Base-by-base conservation (phyloP, 208 protist species). In the Trypanosoma vivax region DNA sequence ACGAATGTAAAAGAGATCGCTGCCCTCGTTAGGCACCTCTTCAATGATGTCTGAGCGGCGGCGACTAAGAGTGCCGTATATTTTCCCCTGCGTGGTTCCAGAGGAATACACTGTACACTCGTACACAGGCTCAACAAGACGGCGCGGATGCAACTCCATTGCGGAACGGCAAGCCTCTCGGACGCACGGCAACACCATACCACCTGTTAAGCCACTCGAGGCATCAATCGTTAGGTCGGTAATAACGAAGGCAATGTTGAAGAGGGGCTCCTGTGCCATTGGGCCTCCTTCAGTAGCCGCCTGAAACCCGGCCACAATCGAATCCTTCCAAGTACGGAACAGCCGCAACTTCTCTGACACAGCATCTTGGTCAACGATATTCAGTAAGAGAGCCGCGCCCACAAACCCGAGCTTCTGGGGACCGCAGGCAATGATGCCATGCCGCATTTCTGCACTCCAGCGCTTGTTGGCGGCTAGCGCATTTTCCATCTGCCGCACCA, bases 231-330 rank as follows among this genome's bases (percentile, higher is more conserved):
- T 37, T 21, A 91, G 29, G 52, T 89, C 71, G 3, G 83, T 90
- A 18, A 95, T 70, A 14, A 92, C 53, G 55, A 95, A 92, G 14
- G 75, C 79, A 14, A 99, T 70, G 21, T 96, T 97, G 21, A 69
- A 84, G 73, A 99, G 76, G 2, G 97, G 97, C 71, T 99, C 98
- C 54, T 98, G 93, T 72, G 97, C 99, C 60, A 99, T 84, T 24
- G 98, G 97, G 10, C 98, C 98, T 34, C 65, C 79, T 43, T 78
- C 60, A 11, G 83, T 78, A 0, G 95, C 97, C 3, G 97, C 66
- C 71, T 98, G 96, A 56, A 99, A 99, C 1, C 96, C 97, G 4
- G 80, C 79, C 5, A 95, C 70, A 29, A 99, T 89, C 24, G 75
- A 94, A 54, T 95, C 84, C 31, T 65, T 68, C 81, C 74, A 89